Evolutionary conservation across 495 filamentous ascomycete genomes (phyloP).

Genomic region (Aspergillus wentii): DNA sequence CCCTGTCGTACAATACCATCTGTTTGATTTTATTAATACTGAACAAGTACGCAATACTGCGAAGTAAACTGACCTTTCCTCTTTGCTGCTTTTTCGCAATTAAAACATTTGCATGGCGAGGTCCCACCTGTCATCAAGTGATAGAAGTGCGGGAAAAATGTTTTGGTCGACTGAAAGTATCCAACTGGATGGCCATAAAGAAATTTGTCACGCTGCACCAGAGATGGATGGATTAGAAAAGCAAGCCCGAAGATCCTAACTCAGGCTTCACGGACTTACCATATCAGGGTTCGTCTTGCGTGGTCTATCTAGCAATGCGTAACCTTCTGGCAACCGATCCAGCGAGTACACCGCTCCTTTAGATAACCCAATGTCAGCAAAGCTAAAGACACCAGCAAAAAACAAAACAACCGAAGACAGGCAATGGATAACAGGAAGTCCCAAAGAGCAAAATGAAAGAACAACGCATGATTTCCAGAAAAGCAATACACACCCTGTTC

Average conservation of each 20-base stretch:
- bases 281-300: conserved; percentile 29
- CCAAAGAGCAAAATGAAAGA: neutral
- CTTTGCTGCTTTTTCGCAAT: conserved; percentile 26
- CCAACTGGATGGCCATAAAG: conserved; percentile 53
- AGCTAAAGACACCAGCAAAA: too few species aligned
- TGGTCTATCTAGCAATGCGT: conserved; percentile 42
- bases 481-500: conserved; percentile 24
- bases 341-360: conserved; percentile 46
- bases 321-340: conserved; percentile 51
- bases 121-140: conserved; percentile 46
- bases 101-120: conserved; percentile 29
- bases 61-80: conserved; percentile 3
- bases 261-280: conserved; percentile 30
- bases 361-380: conserved; percentile 4
- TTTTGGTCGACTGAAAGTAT: conserved; percentile 44
- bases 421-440: conserved; percentile 1
- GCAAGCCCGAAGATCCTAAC: neutral
- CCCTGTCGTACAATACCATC: neutral
- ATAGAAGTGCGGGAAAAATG: conserved; percentile 56
- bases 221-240: conserved; percentile 5
- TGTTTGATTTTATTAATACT: neutral
- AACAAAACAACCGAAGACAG: conserved; percentile 1
- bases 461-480: neutral
- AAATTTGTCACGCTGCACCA: conserved; percentile 41
- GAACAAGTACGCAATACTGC: too few species aligned